Base-by-base conservation (phyloP, 257 asterid species). In the Forsythia suspensa region DNA sequence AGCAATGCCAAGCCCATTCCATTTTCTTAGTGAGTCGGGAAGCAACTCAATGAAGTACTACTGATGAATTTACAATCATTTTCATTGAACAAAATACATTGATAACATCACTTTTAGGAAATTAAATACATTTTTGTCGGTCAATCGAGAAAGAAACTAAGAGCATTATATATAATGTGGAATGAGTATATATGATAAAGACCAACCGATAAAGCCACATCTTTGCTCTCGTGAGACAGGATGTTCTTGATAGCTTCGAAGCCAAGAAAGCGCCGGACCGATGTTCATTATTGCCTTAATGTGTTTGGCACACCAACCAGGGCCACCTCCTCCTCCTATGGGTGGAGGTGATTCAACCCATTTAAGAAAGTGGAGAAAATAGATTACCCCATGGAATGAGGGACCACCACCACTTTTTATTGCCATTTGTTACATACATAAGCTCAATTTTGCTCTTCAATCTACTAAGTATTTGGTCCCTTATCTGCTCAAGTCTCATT, bases 361-460 rank as follows among this genome's bases (percentile, higher is more conserved):
- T 81, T 92, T 92, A 73, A 95, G 83, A 86, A 93, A 95, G 74
- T 95, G 97, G 61, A 93, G 97, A 74, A 95, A 93, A 84, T 95
- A 95, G 73, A 84, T 87, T 0, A 79, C 95, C 3, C 99, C 98
- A 93, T 95, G 2, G 99, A 95, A 84, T 95, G 99, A 41, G 99
- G 99, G 77, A 95, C 96, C 82, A 91, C 96, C 85, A 92, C 97
- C 86, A 93, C 98, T 79, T 92, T 82, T 84, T 90, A 57, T 84
- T 5, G 6, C 96, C 97, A 15, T 89, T 95, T 21, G 91, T 87
- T 43, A 80, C 82, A 74, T 91, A 91, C 97, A 95, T 87, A 21
- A 88, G 91, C 94, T 95, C 98, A 78, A 95, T 95, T 82, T 88
- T 91, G 86, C 96, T 93, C 96, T 93, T 95, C 89, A 95, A 86